Base-by-base conservation (phyloP, 163 green algal species). In the Chlamydomonas reinhardtii region DNA sequence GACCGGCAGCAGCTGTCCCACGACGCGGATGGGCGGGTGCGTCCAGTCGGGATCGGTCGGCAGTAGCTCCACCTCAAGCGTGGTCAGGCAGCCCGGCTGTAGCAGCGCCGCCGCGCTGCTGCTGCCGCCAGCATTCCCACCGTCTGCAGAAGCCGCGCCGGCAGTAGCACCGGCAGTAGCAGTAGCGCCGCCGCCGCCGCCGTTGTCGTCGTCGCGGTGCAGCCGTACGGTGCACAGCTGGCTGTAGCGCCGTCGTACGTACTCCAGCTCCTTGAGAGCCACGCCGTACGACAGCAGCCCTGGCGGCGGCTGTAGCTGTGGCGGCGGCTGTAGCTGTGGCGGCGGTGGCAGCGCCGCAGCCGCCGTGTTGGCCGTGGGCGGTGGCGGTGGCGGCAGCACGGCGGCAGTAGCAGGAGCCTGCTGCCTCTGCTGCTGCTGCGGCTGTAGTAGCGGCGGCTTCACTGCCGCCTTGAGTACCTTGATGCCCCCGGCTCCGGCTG, bases 21-120 rank as follows among this genome's bases (percentile, higher is more conserved):
- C 78, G 54, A 89, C 73, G 5, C 76, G 75, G 14, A 84, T 32
- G 4, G 76, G 9, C 15, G 82, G 74, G 43, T 35, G 37, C 34
- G 88, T 74, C 92, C 92, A 94, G 29, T 86, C 76, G 0, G 91
- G 92, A 59, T 94, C 92, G 29, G 90, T 94, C 22, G 91, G 91
- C 52, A 85, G 74, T 19, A 94, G 76, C 29, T 75, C 73, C 11
- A 94, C 27, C 19, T 88, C 66, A 31, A 89, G 88, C 17, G 80
- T 84, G 22, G 84, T 85, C 2, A 80, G 68, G 68, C 72, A 82
- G 29, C 82, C 82, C 15, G 37, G 72, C 39, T 73, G 61, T 22
- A 87, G 72, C 37, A 85, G 79, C 24, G 11, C 39, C 2, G 32
- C 27, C 2, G 52, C 34, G n/a, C n/a, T n/a, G n/a, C n/a, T n/a